Evolutionary conservation across 768 basidiomycete species (phyloP), one percentile per base, ranked within the genome.

Genomic region (Gymnopilus junonius): DNA sequence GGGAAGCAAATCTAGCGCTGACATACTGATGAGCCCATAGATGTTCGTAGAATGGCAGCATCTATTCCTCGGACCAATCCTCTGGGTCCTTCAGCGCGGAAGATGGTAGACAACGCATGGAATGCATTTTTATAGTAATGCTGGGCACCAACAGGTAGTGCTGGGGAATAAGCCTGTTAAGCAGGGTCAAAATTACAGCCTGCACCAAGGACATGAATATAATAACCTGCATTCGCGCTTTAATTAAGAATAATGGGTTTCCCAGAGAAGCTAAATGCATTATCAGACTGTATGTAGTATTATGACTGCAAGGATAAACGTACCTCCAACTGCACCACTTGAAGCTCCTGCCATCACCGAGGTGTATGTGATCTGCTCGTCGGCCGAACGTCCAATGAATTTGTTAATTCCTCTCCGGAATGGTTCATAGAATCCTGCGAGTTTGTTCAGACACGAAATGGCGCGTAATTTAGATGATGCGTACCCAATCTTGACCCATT

Each of bases 161-260:
- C 87, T 7, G 97, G 95, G 0, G 96, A 99, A 77, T 95, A 99
- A 29, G 97, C 97, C 90, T 93, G 25, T 4, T 32, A 55, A 31
- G 10, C 29, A 23, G 11, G 55, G 43, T 40, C 48, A 17, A 37
- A 35, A 21, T 11, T 2, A 32, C 55, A 50, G 40, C 56, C 46
- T 27, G 58, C 51, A 35, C 58, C 20, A 37, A 27, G n/a, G 15
- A 32, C 40, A 15, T 10, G 23, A 7, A 39, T 25, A n/a, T 50
- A 62, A 76, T 53, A 17, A 90, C 91, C 83, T 99, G 97, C 92
- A 99, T 98, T 46, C 97, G 87, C 5, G 97, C 97, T 79, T 99
- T 99, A 73, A 99, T 88, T 60, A 99, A 80, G 77, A 97, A 99
- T 12, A 97, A 78, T 0, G 95, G 95, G 74, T 94, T 97, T 42